These are phyloP conservation scores for Zelonia costaricensis DNA, from an alignment of 208 protist genomes.

Conservation along the genomic window DNA sequence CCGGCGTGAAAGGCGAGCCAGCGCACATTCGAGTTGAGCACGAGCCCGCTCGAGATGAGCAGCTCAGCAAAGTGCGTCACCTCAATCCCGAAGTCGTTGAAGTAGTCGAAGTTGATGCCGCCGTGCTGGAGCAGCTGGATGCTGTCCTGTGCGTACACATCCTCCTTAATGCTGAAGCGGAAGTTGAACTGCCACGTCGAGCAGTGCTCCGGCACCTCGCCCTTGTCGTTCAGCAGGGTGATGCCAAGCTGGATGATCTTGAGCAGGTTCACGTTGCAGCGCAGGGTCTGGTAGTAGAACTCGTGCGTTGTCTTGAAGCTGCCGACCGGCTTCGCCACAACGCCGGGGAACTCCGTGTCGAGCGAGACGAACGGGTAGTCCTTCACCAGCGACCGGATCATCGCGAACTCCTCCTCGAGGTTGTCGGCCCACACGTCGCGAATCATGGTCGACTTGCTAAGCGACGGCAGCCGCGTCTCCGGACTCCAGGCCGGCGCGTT, in stretches of 20 bases:
- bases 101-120: conserved; percentile 98
- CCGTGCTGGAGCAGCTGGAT: conserved; percentile 96
- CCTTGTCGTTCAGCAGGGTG: conserved; percentile 97
- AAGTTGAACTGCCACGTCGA: conserved; percentile 99
- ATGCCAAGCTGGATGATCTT: conserved; percentile 99
- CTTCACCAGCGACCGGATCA: conserved; percentile 94
- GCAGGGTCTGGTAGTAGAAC: conserved; percentile 97
- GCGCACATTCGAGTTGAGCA: conserved; percentile 95
- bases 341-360: conserved; percentile 99
- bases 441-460: conserved; percentile 92
- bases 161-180: conserved; percentile 96
- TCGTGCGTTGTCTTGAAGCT: conserved; percentile 94
- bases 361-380: conserved; percentile 97
- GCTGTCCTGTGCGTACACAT: conserved; percentile 98
- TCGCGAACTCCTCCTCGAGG: conserved; percentile 96
- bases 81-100: conserved; percentile 95
- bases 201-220: conserved; percentile 93
- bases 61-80: conserved; percentile 96
- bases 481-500: conserved; percentile 30
- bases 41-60: conserved; percentile 96
- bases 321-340: conserved; percentile 96
- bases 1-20: conserved; percentile 99
- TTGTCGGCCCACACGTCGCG: conserved; percentile 98
- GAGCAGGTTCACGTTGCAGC: conserved; percentile 98
- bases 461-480: conserved; percentile 50